Evolutionary conservation across 768 basidiomycete species (phyloP), one percentile per base, ranked within the genome.

Genomic region (Lactifluus hygrophoroides): DNA sequence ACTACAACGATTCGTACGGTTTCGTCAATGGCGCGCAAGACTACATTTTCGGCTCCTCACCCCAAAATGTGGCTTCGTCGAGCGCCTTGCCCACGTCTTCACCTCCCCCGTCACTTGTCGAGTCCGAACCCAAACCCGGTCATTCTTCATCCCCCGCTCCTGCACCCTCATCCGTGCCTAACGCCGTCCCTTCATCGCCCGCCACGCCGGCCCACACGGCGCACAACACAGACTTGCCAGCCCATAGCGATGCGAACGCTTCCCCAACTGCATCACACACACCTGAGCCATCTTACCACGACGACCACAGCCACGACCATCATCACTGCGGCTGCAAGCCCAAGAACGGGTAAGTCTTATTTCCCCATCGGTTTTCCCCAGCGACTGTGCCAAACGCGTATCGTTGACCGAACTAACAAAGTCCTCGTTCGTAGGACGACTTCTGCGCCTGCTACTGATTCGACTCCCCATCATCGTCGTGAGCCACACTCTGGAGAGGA

Each of bases 21-120:
- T 79, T 75, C 66, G 45, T 25, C 1, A 70, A 78, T 57, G 79
- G 79, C 42, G 74, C 75, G 7, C 77, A 80, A 67, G 62, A 68
- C 23, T 71, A 77, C 63, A 71, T 78, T 60, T 77, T 77, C 63
- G 56, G 2, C 43, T 19, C 21, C 8, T 30, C 28, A n/a, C 17
- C 5, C 14, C 17, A 28, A 27, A 14, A 17, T 16, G 4, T 8
- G 3, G 5, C 17, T 37, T 25, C 17, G 14, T 51, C 49, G 11
- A 14, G 35, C 35, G 6, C 4, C 11, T 3, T 25, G 16, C 13
- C 35, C 10, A 35, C 49, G 32, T 25, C 49, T 51, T 17, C 35
- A 9, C 23, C 35, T 7, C 1, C 32, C 30, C 10, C 47, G 2
- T 10, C 25, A 21, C 21, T 21, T 17, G 3, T 27, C 5, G 8